phyloP scores from a whole-genome alignment of 2,329 filamentous ascomycete genomes.

The Plectosphaerella cucumerina region DNA sequence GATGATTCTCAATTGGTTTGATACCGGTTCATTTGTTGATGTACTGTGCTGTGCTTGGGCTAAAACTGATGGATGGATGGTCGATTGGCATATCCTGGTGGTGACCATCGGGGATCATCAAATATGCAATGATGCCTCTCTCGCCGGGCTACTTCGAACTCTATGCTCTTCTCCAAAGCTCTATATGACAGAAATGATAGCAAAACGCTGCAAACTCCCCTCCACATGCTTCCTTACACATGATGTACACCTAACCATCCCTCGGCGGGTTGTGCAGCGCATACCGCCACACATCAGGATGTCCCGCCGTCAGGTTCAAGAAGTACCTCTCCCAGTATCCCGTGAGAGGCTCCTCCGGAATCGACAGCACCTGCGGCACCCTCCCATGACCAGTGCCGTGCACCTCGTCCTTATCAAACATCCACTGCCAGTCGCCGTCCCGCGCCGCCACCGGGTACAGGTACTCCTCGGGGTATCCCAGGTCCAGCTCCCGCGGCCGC shows the following conservation, averaged over 20 bases:
- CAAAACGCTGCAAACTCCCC: too few species aligned
- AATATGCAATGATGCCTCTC: too few species aligned
- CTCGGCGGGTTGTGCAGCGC: slow-evolving; percentile 3
- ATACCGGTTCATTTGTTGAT: too few species aligned
- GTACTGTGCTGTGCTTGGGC: too few species aligned
- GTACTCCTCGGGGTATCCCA: slow-evolving; percentile 14
- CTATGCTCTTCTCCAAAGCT: too few species aligned
- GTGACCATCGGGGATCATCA: too few species aligned
- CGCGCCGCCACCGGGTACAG: slow-evolving; percentile 18
- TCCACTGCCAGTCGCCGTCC: slow-evolving; percentile 25
- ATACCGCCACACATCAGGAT: slow-evolving; percentile 22
- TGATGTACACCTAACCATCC: neutral
- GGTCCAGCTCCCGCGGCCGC: slow-evolving; percentile 9
- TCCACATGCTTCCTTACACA: too few species aligned
- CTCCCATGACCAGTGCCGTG: neutral
- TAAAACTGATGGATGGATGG: too few species aligned
- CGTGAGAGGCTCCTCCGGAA: slow-evolving; percentile 26
- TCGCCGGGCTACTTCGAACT: too few species aligned
- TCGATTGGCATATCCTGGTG: too few species aligned
- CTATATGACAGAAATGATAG: too few species aligned
- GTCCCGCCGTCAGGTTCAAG: slow-evolving; percentile 16
- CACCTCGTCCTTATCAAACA: slow-evolving; percentile 13
- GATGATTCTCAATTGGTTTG: too few species aligned
- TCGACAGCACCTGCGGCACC: slow-evolving; percentile 15
- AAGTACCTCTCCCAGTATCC: slow-evolving; percentile 28